Evolutionary conservation across 345 rosid genomes (phyloP), one percentile per base, ranked within the genome.

Genomic region (Psidium friedrichsthalianum): DNA sequence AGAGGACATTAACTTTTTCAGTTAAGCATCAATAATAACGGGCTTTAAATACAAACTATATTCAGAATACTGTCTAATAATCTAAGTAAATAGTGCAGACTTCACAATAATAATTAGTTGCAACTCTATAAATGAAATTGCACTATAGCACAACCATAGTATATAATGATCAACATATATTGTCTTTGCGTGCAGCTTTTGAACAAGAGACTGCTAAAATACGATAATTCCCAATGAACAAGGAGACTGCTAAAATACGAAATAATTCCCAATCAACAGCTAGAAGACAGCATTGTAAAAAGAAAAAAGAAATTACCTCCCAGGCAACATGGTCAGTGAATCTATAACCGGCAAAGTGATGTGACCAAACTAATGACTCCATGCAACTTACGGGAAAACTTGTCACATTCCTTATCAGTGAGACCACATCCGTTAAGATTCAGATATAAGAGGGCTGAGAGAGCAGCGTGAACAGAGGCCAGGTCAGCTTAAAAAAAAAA

Each of bases 371-470:
- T 36, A 36, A 69, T 32, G 47, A 69, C 42, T 69, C 24, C 18
- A 64, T 82, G 22, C 52, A 51, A 87, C 96, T 91, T 89, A 97
- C 99, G 87, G 24, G 99, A 90, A 55, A 97, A 92, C 87, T 92
- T 94, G 85, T 94, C 98, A 90, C 96, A 90, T 89, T 96, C 99
- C 87, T 86, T 88, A 89, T 94, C 96, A 84, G 96, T 88, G 58
- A 97, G 88, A 59, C 80, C 86, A 87, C 99, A 95, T 90, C 98
- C 90, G 83, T 88, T 95, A 59, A 97, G 94, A 89, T 97, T 97
- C 90, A 97, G 87, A 85, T 90, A 95, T 88, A 89, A 74, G 85
- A 97, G 89, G 51, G 88, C 88, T 16, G 90, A 86, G 82, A 95
- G 93, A 88, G 90, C 99, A 95, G 91, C 86, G 89, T 2, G 82